phyloP scores from a whole-genome alignment of 2,329 filamentous ascomycete species.

The Penicillium vulpinum region DNA sequence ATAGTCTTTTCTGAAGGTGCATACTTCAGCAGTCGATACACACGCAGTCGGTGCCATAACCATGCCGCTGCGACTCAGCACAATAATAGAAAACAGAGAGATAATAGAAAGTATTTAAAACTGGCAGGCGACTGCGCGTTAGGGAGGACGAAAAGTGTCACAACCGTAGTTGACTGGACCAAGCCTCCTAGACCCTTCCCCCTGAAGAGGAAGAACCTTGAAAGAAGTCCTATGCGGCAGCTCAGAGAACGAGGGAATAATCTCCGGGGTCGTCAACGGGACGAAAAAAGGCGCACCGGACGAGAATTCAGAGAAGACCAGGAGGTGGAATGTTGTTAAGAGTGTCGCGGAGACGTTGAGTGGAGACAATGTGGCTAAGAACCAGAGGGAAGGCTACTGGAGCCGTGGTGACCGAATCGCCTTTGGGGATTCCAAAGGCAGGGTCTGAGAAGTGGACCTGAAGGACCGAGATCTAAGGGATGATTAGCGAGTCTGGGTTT shows the following conservation, averaged over 20 bases:
- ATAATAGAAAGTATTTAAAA: constrained; percentile 18
- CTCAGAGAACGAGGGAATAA: constrained; percentile 68
- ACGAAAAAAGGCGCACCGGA: constrained; percentile 42
- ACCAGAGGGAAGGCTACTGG: constrained; percentile 32
- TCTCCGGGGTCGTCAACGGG: constrained; percentile 39
- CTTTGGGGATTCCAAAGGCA: constrained; percentile 46
- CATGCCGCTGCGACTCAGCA: constrained; percentile 47
- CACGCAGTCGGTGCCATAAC: constrained; percentile 72
- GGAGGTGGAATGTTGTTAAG: constrained; percentile 51
- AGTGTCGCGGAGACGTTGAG: constrained; percentile 45
- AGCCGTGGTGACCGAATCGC: constrained; percentile 42
- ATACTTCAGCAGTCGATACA: constrained; percentile 50
- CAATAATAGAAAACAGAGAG: constrained; percentile 21
- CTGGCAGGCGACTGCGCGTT: constrained; percentile 56
- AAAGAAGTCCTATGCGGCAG: constrained; percentile 99
- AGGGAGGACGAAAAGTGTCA: constrained; percentile 93
- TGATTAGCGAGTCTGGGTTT: constrained; percentile 8
- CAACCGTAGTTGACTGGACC: constrained; percentile 87
- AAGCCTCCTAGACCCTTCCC: constrained; percentile 99
- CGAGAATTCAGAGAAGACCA: constrained; percentile 30
- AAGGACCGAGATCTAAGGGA: constrained; percentile 1
- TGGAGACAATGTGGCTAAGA: constrained; percentile 47
- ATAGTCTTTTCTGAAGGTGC: constrained; percentile 38
- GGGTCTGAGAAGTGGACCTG: constrained; percentile 10
- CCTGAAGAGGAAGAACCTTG: constrained; percentile 98